A percentile compares a stretch with the other conserved stretches of the same genome.
phyloP scores from a whole-genome alignment of 768 basidiomycete genomes.

The Boletus pseudo-olivaceus region DNA sequence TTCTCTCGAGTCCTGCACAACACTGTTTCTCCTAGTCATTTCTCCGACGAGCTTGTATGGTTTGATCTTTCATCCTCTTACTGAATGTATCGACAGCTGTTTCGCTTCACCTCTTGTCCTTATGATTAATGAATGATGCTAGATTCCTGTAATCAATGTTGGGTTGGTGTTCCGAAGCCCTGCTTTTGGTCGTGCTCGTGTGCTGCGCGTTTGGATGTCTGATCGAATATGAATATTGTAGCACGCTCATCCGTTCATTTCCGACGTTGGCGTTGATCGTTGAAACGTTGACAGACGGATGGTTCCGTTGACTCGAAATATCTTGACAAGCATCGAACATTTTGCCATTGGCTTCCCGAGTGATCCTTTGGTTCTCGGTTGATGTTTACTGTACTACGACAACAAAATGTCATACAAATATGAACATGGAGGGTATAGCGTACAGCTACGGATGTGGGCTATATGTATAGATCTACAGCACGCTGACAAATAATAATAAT shows the following conservation, averaged over 20 bases:
- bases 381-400: conserved; percentile 9
- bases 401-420: conserved; percentile 2
- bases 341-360: background rate
- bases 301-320: background rate
- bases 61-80: conserved; percentile 3
- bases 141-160: conserved; percentile 2
- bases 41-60: conserved; percentile 5
- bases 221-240: background rate
- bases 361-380: background rate
- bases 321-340: too few relatives aligned
- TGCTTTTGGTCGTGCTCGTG: background rate
- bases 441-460: conserved; percentile 7
- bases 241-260: background rate
- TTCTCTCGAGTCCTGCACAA: background rate
- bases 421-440: conserved; percentile 4
- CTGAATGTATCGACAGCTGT: conserved; percentile 29
- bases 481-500: conserved; percentile 16
- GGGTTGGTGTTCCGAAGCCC: background rate
- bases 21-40: conserved; percentile 16
- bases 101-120: conserved; percentile 9
- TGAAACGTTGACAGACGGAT: background rate
- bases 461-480: conserved; percentile 18
- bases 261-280: background rate
- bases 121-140: conserved; percentile 15
- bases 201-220: background rate